phyloP scores from a whole-genome alignment of 495 filamentous ascomycete genomes.

The Penicillium egyptiacum region DNA sequence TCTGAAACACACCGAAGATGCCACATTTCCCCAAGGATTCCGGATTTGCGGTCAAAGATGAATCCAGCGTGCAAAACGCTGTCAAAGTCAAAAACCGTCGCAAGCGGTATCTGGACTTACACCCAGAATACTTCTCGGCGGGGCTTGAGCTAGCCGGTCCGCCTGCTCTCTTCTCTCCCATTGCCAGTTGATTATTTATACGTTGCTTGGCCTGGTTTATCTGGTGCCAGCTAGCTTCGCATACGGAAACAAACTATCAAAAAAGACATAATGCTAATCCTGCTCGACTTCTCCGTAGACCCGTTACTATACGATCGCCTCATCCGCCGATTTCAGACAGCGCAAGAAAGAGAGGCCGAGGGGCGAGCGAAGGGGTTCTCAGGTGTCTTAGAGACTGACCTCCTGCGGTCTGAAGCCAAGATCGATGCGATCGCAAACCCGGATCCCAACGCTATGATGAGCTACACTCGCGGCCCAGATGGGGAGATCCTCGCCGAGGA shows the following conservation, averaged over 20 bases:
- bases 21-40: constrained; percentile 42
- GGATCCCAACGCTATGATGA: constrained; percentile 50
- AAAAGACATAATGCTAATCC: constrained; percentile 25
- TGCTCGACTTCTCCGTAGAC: constrained; percentile 46
- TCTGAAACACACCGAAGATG: constrained; percentile 31
- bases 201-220: constrained; percentile 7
- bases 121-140: constrained; percentile 64
- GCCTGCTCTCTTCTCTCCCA: constrained; percentile 40
- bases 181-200: constrained; percentile 13
- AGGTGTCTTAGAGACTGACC: constrained; percentile 67
- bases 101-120: constrained; percentile 61
- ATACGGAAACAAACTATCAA: constrained; percentile 10
- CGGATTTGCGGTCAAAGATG: constrained; percentile 20
- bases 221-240: constrained; percentile 7
- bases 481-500: constrained; percentile 60
- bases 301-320: constrained; percentile 78
- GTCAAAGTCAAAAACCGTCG: constrained; percentile 60
- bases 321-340: constrained; percentile 73
- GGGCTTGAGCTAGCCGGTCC: constrained; percentile 64
- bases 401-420: constrained; percentile 71
- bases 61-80: constrained; percentile 17
- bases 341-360: constrained; percentile 70
- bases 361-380: constrained; percentile 71
- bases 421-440: constrained; percentile 61
- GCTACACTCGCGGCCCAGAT: constrained; percentile 46